Evolutionary conservation across 2,329 filamentous ascomycete genomes (phyloP).

Genomic region (Xylariaceae sp.): DNA sequence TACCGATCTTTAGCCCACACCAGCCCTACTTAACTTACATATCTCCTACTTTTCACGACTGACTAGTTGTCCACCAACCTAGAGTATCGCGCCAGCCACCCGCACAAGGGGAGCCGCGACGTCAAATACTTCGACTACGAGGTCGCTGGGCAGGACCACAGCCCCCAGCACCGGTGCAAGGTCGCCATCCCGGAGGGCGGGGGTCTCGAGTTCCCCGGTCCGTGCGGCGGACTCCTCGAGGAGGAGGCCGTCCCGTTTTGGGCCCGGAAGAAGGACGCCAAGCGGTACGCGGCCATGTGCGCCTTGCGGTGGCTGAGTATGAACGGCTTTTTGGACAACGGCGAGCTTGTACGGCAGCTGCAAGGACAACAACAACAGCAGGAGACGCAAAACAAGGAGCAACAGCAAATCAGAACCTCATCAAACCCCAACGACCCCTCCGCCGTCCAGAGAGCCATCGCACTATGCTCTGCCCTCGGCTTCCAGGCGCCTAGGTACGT

Average conservation of each 20-base stretch:
- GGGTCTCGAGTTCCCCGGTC: slow-evolving; percentile 19
- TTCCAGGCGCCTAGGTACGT: slow-evolving; percentile 33
- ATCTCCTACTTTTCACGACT: too few relatives aligned
- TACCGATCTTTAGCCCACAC: too few relatives aligned
- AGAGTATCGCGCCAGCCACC: slow-evolving; percentile 30
- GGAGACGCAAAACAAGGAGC: not conserved
- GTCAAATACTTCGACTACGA: slow-evolving; percentile 24
- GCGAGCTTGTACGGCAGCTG: slow-evolving; percentile 11
- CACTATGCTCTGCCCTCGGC: slow-evolving; percentile 18
- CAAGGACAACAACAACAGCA: slow-evolving; percentile 19
- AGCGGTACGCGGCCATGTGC: slow-evolving; percentile 46
- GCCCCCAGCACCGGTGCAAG: slow-evolving; percentile 22
- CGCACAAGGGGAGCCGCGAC: not conserved
- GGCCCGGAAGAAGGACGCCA: slow-evolving; percentile 47
- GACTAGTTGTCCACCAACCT: too few relatives aligned
- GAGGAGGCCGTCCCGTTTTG: slow-evolving; percentile 34
- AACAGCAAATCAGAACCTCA: too few relatives aligned
- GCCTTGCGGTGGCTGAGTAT: slow-evolving; percentile 39
- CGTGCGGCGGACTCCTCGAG: slow-evolving; percentile 26
- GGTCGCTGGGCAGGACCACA: slow-evolving; percentile 9
- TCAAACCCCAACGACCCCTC: too few relatives aligned
- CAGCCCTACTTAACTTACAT: too few relatives aligned
- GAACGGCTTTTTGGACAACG: slow-evolving; percentile 25
- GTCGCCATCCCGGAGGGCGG: slow-evolving; percentile 25
- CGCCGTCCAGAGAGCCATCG: too few relatives aligned